Percentiles rank a stretch among this genome's conserved stretches.
Evolutionary conservation across 208 protist species (phyloP).

Genomic region (Leishmania tropica): DNA sequence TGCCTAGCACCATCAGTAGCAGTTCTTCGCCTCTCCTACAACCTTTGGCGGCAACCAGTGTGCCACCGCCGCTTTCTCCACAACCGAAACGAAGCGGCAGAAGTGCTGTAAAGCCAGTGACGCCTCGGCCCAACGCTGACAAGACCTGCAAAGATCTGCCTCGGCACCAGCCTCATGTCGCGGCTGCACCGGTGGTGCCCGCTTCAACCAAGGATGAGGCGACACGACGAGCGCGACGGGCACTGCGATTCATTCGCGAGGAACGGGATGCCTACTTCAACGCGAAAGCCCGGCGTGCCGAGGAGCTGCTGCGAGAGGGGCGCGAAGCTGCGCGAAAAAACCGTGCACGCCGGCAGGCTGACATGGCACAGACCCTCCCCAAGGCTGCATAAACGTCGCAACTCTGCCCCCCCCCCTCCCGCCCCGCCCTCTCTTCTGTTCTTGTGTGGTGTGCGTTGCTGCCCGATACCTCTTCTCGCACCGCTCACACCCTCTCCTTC

Average conservation of each 20-base stretch:
- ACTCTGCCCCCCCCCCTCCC: neutral
- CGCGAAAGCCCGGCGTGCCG: slow-evolving; percentile 24
- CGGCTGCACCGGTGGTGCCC: neutral
- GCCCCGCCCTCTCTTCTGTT: neutral
- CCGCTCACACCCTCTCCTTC: neutral
- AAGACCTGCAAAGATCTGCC: neutral
- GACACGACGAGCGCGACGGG: slow-evolving; percentile 15
- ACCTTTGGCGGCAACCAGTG: neutral
- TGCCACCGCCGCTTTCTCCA: neutral
- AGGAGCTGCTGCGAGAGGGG: slow-evolving; percentile 26
- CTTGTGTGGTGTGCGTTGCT: neutral
- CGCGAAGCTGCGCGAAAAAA: slow-evolving; percentile 14
- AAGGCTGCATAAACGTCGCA: neutral
- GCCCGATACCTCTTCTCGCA: neutral
- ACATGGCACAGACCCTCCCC: neutral
- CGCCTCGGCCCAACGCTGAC: neutral
- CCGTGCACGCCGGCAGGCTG: slow-evolving; percentile 15
- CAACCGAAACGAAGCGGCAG: neutral
- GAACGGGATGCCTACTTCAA: slow-evolving; percentile 27
- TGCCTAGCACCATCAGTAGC: neutral
- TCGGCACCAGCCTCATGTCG: neutral
- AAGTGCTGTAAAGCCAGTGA: neutral
- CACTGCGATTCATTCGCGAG: slow-evolving; percentile 24
- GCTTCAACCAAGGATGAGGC: neutral
- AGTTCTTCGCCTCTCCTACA: neutral